Evolutionary conservation across 331 rosid species (phyloP), one percentile per base, ranked within the genome.

Genomic region (Malus hybrid): DNA sequence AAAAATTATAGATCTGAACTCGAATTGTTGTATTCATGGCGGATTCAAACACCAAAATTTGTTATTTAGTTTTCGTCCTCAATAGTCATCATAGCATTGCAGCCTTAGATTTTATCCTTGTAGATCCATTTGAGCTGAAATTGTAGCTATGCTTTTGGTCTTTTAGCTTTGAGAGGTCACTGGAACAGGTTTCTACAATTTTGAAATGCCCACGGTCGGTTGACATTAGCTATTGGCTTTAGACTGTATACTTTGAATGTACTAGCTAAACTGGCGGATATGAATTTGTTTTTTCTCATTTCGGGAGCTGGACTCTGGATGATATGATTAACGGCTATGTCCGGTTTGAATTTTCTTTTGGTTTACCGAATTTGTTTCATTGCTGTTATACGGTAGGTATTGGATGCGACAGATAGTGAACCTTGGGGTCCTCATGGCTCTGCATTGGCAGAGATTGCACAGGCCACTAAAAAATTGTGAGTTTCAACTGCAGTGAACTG

Each of bases 371-470:
- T 67, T 68, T 75, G 39, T 64, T 62, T 77, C 15, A 55, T 83
- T 79, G 42, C 52, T 70, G 64, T 80, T 82, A 24, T 82, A 87
- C 75, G 80, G 42, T 81, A 94, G 99, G 99, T 92, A 31, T 71
- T 94, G 90, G 97, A 94, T 87, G 96, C 99, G 24, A 92, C 97
- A 46, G 97, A 94, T 65, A 85, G 86, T 83, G 99, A 94, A 82
- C 99, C 99, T 71, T 94, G 97, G 99, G 97, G 99, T 80, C 99
- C 99, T 85, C 99, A 94, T 80, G 97, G 97, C 78, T 75, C 97
- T 80, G 97, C 85, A 0, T 78, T 94, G 81, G 86, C 97, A 34
- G 97, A 94, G 90, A 94, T 94, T 48, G 91, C 97, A 33, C 91
- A 84, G 80, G 97, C 97, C 77, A 94, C 99, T 48, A 90, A 94